Conservation (phyloP, 1,284 basidiomycete genomes). For the Butyriboletus appendiculatus region DNA sequence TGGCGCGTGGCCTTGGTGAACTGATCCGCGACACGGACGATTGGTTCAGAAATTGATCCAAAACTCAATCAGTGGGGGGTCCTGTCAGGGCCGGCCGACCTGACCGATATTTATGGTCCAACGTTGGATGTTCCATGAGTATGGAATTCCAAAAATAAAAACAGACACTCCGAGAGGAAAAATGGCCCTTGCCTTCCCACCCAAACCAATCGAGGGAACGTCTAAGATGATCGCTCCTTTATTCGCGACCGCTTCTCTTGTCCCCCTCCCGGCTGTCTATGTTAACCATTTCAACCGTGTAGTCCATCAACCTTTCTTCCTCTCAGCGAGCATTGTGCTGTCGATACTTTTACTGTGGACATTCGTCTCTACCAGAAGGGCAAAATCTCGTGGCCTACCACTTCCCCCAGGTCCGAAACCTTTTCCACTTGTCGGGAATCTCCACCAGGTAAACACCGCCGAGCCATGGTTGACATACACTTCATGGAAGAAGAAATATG, state of each 20-base stretch:
- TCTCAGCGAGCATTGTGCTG: not conserved
- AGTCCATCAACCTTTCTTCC: not conserved
- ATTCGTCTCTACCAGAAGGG: not conserved
- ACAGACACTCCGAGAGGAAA: not conserved
- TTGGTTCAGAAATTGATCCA: too few relatives aligned
- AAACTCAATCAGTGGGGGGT: too few relatives aligned
- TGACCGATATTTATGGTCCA: too few relatives aligned
- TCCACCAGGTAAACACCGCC: constrained; percentile 17
- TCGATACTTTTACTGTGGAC: not conserved
- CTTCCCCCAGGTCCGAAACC: constrained; percentile 26
- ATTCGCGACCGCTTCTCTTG: not conserved
- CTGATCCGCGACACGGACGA: too few relatives aligned
- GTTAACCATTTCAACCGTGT: not conserved
- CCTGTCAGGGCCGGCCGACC: too few relatives aligned
- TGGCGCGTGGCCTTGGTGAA: too few relatives aligned
- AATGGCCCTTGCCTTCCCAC: not conserved
- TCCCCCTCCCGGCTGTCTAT: not conserved
- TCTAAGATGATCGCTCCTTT: constrained; percentile 2
- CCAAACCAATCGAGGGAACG: not conserved
- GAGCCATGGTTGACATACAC: constrained; percentile 30
- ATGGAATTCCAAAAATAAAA: not conserved
- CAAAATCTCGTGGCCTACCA: constrained; percentile 4
- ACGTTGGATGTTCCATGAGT: not conserved
- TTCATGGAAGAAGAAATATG: constrained; percentile 24
- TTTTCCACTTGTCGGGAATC: constrained; percentile 24